Evolutionary conservation across 306 rosid species (phyloP).

Genomic region (Vigna radiata): DNA sequence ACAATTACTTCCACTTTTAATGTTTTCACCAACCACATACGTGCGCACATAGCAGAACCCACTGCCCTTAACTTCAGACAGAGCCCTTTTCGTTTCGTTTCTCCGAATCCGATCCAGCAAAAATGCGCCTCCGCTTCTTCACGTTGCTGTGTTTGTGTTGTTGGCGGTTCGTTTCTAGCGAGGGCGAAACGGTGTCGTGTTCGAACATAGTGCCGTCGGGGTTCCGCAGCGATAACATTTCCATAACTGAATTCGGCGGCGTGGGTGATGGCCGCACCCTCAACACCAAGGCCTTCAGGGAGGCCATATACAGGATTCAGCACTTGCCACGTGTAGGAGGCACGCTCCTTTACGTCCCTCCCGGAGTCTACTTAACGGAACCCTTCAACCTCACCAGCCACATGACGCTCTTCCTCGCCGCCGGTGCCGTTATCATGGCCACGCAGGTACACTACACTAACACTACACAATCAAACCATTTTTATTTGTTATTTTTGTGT

Average conservation of each 20-base stretch:
- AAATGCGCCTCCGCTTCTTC: slow-evolving; percentile 2
- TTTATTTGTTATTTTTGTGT: too few relatives aligned
- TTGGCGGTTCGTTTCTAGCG: slow-evolving; percentile 19
- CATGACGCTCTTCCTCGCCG: slow-evolving; percentile 81
- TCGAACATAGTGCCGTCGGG: slow-evolving; percentile 67
- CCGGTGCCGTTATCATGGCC: slow-evolving; percentile 83
- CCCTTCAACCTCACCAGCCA: slow-evolving; percentile 84
- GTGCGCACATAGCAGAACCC: too few relatives aligned
- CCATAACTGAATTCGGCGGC: slow-evolving; percentile 71
- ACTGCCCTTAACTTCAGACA: background rate
- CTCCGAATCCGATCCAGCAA: background rate
- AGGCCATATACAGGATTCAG: slow-evolving; percentile 70
- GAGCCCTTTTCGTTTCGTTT: too few relatives aligned
- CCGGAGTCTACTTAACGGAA: slow-evolving; percentile 79
- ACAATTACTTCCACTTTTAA: background rate
- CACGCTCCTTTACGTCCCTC: slow-evolving; percentile 77
- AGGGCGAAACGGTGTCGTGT: slow-evolving; percentile 60
- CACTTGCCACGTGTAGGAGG: slow-evolving; percentile 70
- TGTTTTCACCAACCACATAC: background rate
- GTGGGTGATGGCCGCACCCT: slow-evolving; percentile 77
- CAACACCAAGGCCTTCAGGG: slow-evolving; percentile 75
- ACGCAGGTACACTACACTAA: slow-evolving; percentile 54
- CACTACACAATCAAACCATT: too few relatives aligned
- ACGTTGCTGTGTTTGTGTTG: slow-evolving; percentile 7
- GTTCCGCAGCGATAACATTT: slow-evolving; percentile 65